A percentile compares a stretch with the other conserved stretches of the same genome.
These are phyloP conservation scores for Arachis stenosperma DNA, from an alignment of 306 rosid genomes.

Conservation along the genomic window DNA sequence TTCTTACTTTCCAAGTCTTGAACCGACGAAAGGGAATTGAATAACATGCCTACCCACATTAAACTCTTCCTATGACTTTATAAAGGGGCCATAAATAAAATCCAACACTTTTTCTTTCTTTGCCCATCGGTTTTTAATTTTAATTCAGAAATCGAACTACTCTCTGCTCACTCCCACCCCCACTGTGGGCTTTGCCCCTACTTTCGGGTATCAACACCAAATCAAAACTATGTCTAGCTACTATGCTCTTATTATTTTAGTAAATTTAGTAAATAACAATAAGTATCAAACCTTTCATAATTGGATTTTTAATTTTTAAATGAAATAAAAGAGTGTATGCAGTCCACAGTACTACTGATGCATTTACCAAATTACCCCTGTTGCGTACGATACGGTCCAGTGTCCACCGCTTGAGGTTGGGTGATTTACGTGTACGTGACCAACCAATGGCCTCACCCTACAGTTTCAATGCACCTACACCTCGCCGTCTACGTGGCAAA, in stretches of 20 bases:
- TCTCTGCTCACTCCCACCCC: background rate
- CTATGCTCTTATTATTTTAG: background rate
- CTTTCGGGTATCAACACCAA: background rate
- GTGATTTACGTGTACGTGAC: background rate
- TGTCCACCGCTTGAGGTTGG: constrained; percentile 41
- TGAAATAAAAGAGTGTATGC: too few relatives aligned
- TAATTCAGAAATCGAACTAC: constrained; percentile 12
- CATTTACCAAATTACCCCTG: background rate
- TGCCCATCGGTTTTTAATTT: constrained; percentile 29
- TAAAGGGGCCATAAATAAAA: constrained; percentile 2
- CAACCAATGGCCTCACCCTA: background rate
- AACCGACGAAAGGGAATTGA: constrained; percentile 26
- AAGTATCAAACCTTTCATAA: too few relatives aligned
- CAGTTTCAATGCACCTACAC: background rate
- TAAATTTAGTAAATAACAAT: background rate
- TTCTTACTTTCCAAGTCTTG: constrained; percentile 22
- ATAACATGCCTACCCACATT: constrained; percentile 32
- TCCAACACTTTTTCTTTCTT: constrained; percentile 10
- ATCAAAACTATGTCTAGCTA: constrained; percentile 26
- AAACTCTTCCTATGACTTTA: constrained; percentile 23
- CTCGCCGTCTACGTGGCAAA: constrained; percentile 44
- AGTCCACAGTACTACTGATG: too few relatives aligned
- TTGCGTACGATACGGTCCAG: constrained; percentile 45
- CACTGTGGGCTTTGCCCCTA: background rate
- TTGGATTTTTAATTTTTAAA: background rate